Base-by-base conservation (phyloP, 352 stramenopile genomes). In the Phytophthora kernoviae region DNA sequence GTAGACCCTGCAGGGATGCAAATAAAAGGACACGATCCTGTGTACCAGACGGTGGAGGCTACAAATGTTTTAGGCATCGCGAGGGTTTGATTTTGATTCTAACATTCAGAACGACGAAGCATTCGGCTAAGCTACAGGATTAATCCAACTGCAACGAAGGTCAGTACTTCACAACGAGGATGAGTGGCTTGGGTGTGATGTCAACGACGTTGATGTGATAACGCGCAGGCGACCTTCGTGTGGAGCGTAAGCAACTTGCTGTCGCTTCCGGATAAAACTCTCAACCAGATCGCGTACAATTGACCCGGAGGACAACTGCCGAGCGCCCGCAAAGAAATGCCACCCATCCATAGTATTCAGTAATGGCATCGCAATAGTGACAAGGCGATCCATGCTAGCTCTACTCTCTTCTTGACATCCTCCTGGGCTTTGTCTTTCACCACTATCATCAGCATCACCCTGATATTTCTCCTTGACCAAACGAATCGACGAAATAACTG, bases 281-380 rank as follows among this genome's bases (percentile, higher is more conserved):
- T 67, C 68, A 17, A 83, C 60, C 42, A 80, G 32, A 7, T 71
- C 39, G 6, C 67, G 70, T 18, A 82, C 70, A n/a, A 82, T 37
- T 2, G 58, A 49, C 2, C 57, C 60, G 1, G 54, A 64, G 5
- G 18, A 30, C 12, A 76, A 15, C 36, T 68, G 50, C 44, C 14
- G 44, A 33, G 50, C 68, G 14, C 15, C 6, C n/a, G 11, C 51
- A 49, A 83, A 83, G 39, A 65, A 73, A 18, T 65, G 56, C 68
- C 73, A 79, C 1, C 56, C 73, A 26, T 74, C 60, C 39, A 70
- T 55, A 12, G 22, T 70, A 17, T 42, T 58, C 22, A 70, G 24
- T 11, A 68, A 33, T 20, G 70, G 66, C 39, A 78, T 70, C 37
- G 62, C 73, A 1, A 80, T 54, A 10, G 51, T 68, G 39, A 83